Base-by-base conservation (phyloP, 2,329 filamentous ascomycete species). In the Fusarium sp. region DNA sequence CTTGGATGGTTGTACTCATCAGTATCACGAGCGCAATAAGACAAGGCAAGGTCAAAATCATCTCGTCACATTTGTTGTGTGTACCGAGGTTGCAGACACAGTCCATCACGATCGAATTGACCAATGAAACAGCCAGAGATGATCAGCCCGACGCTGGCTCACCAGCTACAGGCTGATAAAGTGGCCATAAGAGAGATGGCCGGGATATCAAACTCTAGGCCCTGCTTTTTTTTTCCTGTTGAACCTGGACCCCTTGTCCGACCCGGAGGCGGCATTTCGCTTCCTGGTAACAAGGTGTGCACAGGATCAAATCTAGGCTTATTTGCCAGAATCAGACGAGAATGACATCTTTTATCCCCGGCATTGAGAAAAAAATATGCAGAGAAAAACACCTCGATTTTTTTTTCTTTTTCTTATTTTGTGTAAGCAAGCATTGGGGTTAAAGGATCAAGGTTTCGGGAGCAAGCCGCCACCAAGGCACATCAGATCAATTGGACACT, bases 391-490 rank as follows among this genome's bases (percentile, higher is more conserved):
- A 17, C 14, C 30, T 32, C 25, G 40, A 27, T 6, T 14, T 38
- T 20, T 20, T 40, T 9, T 43, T 17, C 17, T 38, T 57, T 63
- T n/a, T 33, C 12, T 12, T 50, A 32, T 27, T 20, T 62, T 66
- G 59, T 47, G 37, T 17, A 57, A 56, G 50, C 25, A 57, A 56
- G 50, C 9, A 14, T 30, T 22, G 12, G 20, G 20, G 12, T 32
- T 30, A 17, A 35, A 69, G 47, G 63, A 68, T 54, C 68, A 67
- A 70, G 71, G 71, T 67, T 71, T 73, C 50, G 71, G 63, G 57
- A 69, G 71, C 61, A 66, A 73, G 64, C 67, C 67, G 75, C 75
- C 73, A 71, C 73, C 64, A 60, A 50, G 60, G 54, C 33, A 63
- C 33, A 57, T 32, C 57, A 43, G 57, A 47, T 45, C 40, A 30